Base-by-base conservation (phyloP, 169 alveolate species). In the Plasmodium reichenowi region DNA sequence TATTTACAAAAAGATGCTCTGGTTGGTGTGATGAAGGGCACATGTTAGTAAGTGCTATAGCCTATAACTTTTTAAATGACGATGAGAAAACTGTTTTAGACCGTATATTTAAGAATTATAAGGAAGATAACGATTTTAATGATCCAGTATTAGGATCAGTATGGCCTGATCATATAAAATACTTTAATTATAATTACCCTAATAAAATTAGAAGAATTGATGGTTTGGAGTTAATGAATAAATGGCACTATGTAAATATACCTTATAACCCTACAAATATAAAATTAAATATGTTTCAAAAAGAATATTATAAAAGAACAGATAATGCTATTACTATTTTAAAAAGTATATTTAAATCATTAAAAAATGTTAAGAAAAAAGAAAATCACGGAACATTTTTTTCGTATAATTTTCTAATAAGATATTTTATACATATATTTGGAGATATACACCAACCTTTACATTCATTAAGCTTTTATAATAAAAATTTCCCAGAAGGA, bases 361-460 rank as follows among this genome's bases (percentile, higher is more conserved):
- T 74, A 70, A 74, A 66, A 68, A 38, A 15, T 20, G n/a, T 70
- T 6, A 71, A 86, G 10, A 68, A 13, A 45, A 66, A 66, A 89
- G 74, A 89, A 58, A 80, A 80, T 47, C 72, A 52, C 47, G 88
- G 93, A 15, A 72, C 38, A 4, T 93, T 59, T 48, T 67, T 93
- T 58, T 72, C 93, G 0, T 64, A 80, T 47, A 88, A 88, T 50
- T 70, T 88, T 43, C 67, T 88, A 56, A 62, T 95, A 68, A 92
- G 98, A 62, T 88, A 93, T 56, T 88, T 96, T 62, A 88, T 96
- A 12, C 98, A 96, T 92, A 70, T 95, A 32, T 93, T 94, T 71
- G 98, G 98, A 12, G 98, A 96, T 89, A 56, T 93, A 3, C 98
- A 96, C 71, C 94, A 96, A 68, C 98, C 98, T 9, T 88, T 96